phyloP scores from a whole-genome alignment of 2,329 filamentous ascomycete species.

The Curvularia sp. region DNA sequence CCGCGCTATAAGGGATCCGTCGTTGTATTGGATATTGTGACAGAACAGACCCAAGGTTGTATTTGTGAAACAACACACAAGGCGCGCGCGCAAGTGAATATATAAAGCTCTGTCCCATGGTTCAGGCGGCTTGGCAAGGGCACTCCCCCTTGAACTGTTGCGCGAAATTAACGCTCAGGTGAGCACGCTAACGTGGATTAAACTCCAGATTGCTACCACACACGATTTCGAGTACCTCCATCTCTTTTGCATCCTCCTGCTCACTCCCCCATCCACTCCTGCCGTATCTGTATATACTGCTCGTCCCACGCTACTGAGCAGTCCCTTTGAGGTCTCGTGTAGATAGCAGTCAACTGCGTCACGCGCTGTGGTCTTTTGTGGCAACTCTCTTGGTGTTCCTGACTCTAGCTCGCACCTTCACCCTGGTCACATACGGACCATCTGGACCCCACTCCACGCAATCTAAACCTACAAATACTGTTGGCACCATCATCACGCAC shows the following conservation, averaged over 20 bases:
- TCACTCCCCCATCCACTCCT: not conserved
- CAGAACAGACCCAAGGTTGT: not conserved
- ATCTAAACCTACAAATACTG: conserved; percentile 1
- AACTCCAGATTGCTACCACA: conserved; percentile 9
- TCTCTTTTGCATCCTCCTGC: conserved; percentile 3
- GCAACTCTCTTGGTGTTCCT: not conserved
- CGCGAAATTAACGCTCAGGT: conserved; percentile 16
- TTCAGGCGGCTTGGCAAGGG: conserved; percentile 10
- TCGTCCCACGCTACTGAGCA: not conserved
- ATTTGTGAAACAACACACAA: not conserved
- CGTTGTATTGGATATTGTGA: not conserved
- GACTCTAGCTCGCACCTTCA: conserved; percentile 13
- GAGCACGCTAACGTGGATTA: conserved; percentile 14
- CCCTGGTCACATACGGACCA: not conserved
- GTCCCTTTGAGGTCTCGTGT: not conserved
- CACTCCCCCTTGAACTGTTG: conserved; percentile 11
- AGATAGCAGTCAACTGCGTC: not conserved
- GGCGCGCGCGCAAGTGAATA: not conserved
- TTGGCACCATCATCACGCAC: not conserved
- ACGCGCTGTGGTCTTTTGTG: not conserved
- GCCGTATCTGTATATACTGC: not conserved
- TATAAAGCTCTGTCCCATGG: conserved; percentile 10
- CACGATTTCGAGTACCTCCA: conserved; percentile 3
- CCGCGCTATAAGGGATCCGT: not conserved
- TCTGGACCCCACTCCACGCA: conserved; percentile 2